Percentiles rank a stretch among this genome's conserved stretches.
Conservation (phyloP, 2,329 filamentous ascomycete species). For the Sarocladiaceae sp. region DNA sequence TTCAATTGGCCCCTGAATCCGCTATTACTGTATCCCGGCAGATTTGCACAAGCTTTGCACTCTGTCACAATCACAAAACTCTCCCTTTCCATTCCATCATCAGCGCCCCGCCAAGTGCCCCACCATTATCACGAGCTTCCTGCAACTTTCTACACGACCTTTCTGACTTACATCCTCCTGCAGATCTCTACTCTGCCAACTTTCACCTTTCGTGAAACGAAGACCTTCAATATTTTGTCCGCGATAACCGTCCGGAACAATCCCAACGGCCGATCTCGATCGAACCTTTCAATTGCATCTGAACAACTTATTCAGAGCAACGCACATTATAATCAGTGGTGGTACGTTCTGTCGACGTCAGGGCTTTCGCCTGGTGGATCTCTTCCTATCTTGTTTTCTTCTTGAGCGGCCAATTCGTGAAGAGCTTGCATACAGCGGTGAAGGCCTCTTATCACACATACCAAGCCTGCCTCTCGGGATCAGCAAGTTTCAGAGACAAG, state of each 20-base stretch:
- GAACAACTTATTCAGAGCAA: constrained; percentile 1
- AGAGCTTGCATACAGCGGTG: background rate
- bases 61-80: too few relatives aligned
- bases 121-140: constrained; percentile 9
- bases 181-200: background rate
- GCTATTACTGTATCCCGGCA: too few relatives aligned
- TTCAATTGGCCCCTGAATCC: too few relatives aligned
- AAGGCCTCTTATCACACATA: background rate
- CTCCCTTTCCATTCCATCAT: constrained; percentile 8
- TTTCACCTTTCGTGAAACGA: background rate
- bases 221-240: too few relatives aligned
- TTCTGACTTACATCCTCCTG: constrained; percentile 3
- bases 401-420: background rate
- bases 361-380: background rate
- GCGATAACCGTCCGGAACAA: constrained; percentile 1
- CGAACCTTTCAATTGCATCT: background rate
- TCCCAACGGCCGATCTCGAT: background rate
- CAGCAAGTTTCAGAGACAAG: constrained; percentile 1
- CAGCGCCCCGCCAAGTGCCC: constrained; percentile 5
- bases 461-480: background rate
- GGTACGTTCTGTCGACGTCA: background rate
- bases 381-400: background rate
- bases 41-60: too few relatives aligned
- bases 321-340: background rate
- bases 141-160: constrained; percentile 1